Evolutionary conservation across 75 land plant genomes (phyloP).

Genomic region (Ceratopteris richardii): DNA sequence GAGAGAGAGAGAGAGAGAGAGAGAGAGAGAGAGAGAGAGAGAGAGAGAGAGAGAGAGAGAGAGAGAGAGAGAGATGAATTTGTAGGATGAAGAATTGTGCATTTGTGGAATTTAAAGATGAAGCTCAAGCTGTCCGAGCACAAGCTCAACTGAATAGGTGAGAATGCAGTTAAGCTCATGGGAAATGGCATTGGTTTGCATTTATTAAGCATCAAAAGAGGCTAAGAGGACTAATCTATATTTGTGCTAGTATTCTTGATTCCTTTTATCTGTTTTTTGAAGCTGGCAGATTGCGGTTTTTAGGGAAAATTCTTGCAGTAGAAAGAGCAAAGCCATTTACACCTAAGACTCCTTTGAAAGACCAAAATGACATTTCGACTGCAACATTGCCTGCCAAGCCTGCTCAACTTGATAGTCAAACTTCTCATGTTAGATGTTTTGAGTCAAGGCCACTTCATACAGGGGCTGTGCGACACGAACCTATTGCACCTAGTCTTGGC

Average conservation of each 20-base stretch:
- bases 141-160: slow-evolving; percentile 71
- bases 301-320: slow-evolving; percentile 66
- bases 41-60: background rate
- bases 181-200: background rate
- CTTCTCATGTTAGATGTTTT: background rate
- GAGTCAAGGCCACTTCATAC: slow-evolving; percentile 5
- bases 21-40: too few species aligned
- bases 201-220: too few species aligned
- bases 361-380: slow-evolving; percentile 12
- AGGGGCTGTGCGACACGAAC: slow-evolving; percentile 36
- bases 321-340: slow-evolving; percentile 47
- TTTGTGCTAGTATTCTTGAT: background rate
- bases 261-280: background rate
- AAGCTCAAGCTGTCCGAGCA: slow-evolving; percentile 52
- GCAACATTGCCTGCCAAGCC: slow-evolving; percentile 13
- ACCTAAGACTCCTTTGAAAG: slow-evolving; percentile 6
- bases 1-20: too few species aligned
- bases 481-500: slow-evolving; percentile 86
- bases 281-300: slow-evolving; percentile 56
- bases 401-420: slow-evolving; percentile 8
- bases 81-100: slow-evolving; percentile 72
- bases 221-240: too few species aligned
- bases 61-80: background rate
- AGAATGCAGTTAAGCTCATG: background rate
- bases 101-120: slow-evolving; percentile 73